Percentiles rank a stretch among this genome's conserved stretches.
Conservation (phyloP, 1,139 yeast species). For the Geotrichum histeridarum region DNA sequence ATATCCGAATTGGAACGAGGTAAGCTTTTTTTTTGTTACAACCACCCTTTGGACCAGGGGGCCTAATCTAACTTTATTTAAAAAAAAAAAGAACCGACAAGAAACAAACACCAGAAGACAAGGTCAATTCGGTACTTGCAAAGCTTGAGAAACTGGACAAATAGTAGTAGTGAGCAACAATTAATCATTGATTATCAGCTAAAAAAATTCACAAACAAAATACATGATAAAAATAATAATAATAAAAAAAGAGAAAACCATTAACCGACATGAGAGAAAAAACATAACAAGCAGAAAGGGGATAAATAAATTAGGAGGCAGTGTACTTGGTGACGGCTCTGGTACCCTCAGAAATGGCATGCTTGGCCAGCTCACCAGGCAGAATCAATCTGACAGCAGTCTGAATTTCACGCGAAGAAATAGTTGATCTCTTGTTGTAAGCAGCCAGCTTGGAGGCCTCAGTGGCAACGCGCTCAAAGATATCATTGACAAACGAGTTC, state of each 20-base stretch:
- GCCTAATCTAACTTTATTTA: not conserved
- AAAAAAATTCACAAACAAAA: not conserved
- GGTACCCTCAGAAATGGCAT: constrained; percentile 98
- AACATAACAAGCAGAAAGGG: not conserved
- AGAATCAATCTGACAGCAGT: constrained; percentile 98
- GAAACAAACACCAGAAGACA: constrained; percentile 34
- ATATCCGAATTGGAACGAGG: constrained; percentile 79
- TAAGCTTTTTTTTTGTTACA: constrained; percentile 17
- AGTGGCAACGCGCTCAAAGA: constrained; percentile 58
- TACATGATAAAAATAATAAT: not conserved
- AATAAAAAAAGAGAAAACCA: too few species aligned
- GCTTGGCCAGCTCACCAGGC: constrained; percentile 99
- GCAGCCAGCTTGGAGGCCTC: constrained; percentile 99
- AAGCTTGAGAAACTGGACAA: constrained; percentile 44
- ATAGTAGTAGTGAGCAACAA: not conserved
- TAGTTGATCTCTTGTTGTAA: constrained; percentile 98
- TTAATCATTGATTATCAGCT: not conserved
- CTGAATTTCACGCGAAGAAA: constrained; percentile 98
- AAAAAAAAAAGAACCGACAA: constrained; percentile 37
- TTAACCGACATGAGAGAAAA: constrained; percentile 6
- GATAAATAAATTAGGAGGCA: constrained; percentile 42
- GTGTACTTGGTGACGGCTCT: constrained; percentile 99
- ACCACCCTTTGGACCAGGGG: not conserved
- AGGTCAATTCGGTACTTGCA: constrained; percentile 29
- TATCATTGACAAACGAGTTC: constrained; percentile 97